Conservation (phyloP, 1,284 basidiomycete genomes). For the Ceratobasidium sp. region DNA sequence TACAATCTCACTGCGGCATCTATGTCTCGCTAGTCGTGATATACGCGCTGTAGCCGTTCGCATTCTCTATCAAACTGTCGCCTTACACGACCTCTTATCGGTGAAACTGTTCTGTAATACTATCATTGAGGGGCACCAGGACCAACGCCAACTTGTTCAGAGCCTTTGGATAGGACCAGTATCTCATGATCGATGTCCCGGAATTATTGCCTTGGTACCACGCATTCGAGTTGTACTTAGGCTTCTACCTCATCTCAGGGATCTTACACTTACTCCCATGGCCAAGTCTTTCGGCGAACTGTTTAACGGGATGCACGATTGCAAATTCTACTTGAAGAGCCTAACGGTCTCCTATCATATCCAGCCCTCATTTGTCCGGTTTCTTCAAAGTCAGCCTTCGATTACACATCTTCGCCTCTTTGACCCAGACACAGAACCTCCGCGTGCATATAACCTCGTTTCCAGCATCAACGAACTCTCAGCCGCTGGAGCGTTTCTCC, state of each 20-base stretch:
- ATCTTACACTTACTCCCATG: slow-evolving; percentile 40
- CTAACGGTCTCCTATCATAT: slow-evolving; percentile 35
- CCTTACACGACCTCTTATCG: slow-evolving; percentile 17
- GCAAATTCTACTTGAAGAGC: slow-evolving; percentile 10
- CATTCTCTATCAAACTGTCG: slow-evolving; percentile 29
- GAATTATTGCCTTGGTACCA: slow-evolving; percentile 13
- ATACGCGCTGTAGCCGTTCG: slow-evolving; percentile 5
- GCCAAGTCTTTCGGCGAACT: slow-evolving; percentile 37
- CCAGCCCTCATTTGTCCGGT: slow-evolving; percentile 30
- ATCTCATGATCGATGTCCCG: slow-evolving; percentile 24
- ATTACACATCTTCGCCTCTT: slow-evolving; percentile 24
- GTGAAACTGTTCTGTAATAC: slow-evolving; percentile 20
- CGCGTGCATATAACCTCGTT: slow-evolving; percentile 31
- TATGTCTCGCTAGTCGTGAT: neutral
- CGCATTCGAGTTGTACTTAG: slow-evolving; percentile 4
- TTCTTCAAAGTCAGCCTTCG: slow-evolving; percentile 39
- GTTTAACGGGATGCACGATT: slow-evolving; percentile 11
- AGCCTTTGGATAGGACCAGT: slow-evolving; percentile 34
- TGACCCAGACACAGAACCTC: slow-evolving; percentile 41
- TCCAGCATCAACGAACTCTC: slow-evolving; percentile 21
- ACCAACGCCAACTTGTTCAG: neutral
- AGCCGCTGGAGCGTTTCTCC: slow-evolving; percentile 1
- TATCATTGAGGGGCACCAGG: neutral
- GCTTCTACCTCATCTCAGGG: slow-evolving; percentile 16
- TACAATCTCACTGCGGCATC: neutral